These are phyloP conservation scores for Cutaneotrichosporon cutaneum DNA, from an alignment of 1,284 basidiomycete genomes.

Conservation along the genomic window DNA sequence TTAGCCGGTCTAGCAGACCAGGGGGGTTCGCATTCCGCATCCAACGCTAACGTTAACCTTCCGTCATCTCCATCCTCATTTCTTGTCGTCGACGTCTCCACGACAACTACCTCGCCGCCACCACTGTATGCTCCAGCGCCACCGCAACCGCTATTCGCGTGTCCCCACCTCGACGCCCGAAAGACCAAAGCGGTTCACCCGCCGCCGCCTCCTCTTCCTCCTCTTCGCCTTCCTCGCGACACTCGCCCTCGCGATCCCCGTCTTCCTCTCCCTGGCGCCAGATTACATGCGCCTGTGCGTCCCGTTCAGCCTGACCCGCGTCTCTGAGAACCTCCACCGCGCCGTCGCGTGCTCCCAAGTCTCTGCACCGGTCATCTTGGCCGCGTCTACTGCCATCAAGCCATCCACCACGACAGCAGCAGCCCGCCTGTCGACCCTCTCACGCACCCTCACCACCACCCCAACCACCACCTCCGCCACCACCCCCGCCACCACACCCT, in stretches of 20 bases:
- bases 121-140: background rate
- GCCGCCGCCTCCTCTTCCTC: background rate
- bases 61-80: background rate
- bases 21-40: background rate
- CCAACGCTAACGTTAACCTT: background rate
- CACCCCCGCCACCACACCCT: background rate
- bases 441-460: constrained; percentile 5
- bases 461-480: constrained; percentile 10
- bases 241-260: constrained; percentile 4
- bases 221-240: background rate
- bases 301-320: constrained; percentile 34
- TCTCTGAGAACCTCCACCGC: constrained; percentile 34
- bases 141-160: constrained; percentile 1
- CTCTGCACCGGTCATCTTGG: background rate
- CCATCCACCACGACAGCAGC: background rate
- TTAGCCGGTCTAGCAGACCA: background rate
- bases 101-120: background rate
- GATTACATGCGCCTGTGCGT: constrained; percentile 42
- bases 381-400: background rate
- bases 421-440: background rate
- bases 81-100: background rate
- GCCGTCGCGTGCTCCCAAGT: constrained; percentile 24
- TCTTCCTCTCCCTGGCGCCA: constrained; percentile 7
- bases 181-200: background rate
- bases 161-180: background rate